Evolutionary conservation across 306 rosid genomes (phyloP).

Genomic region (Cicer arietinum): DNA sequence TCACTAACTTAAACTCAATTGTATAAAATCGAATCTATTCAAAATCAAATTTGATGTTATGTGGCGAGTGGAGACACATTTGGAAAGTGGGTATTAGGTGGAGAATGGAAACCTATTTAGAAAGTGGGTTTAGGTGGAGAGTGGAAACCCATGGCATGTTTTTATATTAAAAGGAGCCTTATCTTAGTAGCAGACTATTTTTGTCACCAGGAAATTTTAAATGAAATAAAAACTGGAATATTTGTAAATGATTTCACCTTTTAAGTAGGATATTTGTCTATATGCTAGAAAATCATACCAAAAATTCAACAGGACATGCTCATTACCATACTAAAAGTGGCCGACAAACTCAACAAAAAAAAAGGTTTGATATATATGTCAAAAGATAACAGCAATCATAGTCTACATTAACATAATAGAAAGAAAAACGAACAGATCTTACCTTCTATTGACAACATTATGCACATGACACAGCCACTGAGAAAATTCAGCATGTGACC

Average conservation of each 20-base stretch:
- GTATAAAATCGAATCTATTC: not conserved
- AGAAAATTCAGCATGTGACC: constrained; percentile 80
- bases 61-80: constrained; percentile 1
- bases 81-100: not conserved
- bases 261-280: not conserved
- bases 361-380: constrained; percentile 16
- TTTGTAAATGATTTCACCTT: not conserved
- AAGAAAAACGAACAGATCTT: constrained; percentile 13
- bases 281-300: not conserved
- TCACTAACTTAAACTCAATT: constrained; percentile 1
- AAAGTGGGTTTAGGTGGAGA: constrained; percentile 4
- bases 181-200: not conserved
- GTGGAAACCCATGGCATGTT: not conserved
- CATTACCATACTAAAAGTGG: not conserved
- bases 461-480: constrained; percentile 86
- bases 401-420: not conserved
- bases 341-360: not conserved
- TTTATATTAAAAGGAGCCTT: not conserved
- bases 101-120: not conserved
- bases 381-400: constrained; percentile 12
- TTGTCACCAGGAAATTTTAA: not conserved
- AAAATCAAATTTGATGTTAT: not conserved
- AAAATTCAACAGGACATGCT: not conserved
- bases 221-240: not conserved
- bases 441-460: constrained; percentile 89